A percentile compares a stretch with the other conserved stretches of the same genome.
Conservation (phyloP, 2,329 filamentous ascomycete species). For the Balansia obtecta region DNA sequence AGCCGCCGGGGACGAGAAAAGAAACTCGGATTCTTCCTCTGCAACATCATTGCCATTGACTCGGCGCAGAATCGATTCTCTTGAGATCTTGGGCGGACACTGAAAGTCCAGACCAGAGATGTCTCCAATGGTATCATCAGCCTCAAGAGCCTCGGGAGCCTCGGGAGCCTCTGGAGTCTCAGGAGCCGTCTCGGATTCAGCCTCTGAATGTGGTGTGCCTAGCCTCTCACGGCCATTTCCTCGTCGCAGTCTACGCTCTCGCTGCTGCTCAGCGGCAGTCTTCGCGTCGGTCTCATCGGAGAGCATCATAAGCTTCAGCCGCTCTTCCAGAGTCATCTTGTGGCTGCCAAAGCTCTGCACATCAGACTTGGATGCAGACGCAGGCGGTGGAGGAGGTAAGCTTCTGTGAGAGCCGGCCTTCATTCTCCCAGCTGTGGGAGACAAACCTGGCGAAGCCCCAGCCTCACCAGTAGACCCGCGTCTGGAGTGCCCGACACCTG, state of each 20-base stretch:
- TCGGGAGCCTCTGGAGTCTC: constrained; percentile 36
- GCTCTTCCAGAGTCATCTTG: constrained; percentile 76
- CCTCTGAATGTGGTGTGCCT: constrained; percentile 30
- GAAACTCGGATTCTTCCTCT: constrained; percentile 48
- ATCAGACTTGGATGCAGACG: constrained; percentile 58
- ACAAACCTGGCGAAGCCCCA: constrained; percentile 49
- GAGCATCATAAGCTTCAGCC: constrained; percentile 79
- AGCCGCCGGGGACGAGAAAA: constrained; percentile 49
- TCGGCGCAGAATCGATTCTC: constrained; percentile 84
- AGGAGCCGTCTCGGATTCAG: constrained; percentile 19
- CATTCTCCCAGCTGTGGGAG: constrained; percentile 60
- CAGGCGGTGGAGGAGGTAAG: constrained; percentile 62
- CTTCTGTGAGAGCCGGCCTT: constrained; percentile 52
- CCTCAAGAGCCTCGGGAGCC: constrained; percentile 32
- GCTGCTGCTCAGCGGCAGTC: constrained; percentile 50
- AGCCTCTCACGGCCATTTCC: constrained; percentile 39
- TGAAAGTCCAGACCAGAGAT: constrained; percentile 50
- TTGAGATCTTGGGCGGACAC: constrained; percentile 68
- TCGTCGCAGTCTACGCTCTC: constrained; percentile 56
- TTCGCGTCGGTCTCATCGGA: constrained; percentile 50
- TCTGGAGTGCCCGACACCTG: constrained; percentile 38
- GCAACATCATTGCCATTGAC: constrained; percentile 54
- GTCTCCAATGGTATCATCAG: constrained; percentile 48
- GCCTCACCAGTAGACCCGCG: constrained; percentile 32
- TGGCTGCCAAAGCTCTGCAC: constrained; percentile 62